phyloP scores from a whole-genome alignment of 306 rosid species.

The Medicago truncatula region DNA sequence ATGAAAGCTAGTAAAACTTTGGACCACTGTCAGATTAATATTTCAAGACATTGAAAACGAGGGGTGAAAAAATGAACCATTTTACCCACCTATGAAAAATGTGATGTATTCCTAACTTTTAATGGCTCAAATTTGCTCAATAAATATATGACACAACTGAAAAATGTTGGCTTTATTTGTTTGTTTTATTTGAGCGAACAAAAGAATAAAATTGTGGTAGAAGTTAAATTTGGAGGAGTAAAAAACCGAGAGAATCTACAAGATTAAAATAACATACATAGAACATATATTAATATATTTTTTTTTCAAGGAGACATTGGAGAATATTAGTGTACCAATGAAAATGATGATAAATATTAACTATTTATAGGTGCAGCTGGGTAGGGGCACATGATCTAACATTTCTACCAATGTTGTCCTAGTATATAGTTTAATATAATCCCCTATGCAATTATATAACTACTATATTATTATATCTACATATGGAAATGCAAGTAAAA shows the following conservation, averaged over 20 bases:
- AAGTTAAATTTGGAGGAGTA: slow-evolving; percentile 30
- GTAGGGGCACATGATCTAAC: slow-evolving; percentile 66
- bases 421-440: background rate
- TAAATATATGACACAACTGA: slow-evolving; percentile 41
- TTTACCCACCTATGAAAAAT: slow-evolving; percentile 38
- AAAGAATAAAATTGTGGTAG: slow-evolving; percentile 19
- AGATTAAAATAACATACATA: slow-evolving; percentile 1
- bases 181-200: slow-evolving; percentile 35
- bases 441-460: slow-evolving; percentile 16
- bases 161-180: slow-evolving; percentile 40
- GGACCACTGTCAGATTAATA: slow-evolving; percentile 56
- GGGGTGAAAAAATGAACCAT: slow-evolving; percentile 39
- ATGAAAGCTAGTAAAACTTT: slow-evolving; percentile 37
- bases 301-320: slow-evolving; percentile 36
- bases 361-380: slow-evolving; percentile 38
- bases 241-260: slow-evolving; percentile 45
- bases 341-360: slow-evolving; percentile 41
- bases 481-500: slow-evolving; percentile 8
- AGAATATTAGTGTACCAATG: slow-evolving; percentile 43
- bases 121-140: slow-evolving; percentile 36
- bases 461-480: slow-evolving; percentile 18
- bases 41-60: slow-evolving; percentile 43
- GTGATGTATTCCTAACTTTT: slow-evolving; percentile 30
- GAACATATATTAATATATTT: background rate
- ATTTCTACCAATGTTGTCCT: slow-evolving; percentile 44